Evolutionary conservation across 306 rosid genomes (phyloP).

Genomic region (Rosa chinensis): DNA sequence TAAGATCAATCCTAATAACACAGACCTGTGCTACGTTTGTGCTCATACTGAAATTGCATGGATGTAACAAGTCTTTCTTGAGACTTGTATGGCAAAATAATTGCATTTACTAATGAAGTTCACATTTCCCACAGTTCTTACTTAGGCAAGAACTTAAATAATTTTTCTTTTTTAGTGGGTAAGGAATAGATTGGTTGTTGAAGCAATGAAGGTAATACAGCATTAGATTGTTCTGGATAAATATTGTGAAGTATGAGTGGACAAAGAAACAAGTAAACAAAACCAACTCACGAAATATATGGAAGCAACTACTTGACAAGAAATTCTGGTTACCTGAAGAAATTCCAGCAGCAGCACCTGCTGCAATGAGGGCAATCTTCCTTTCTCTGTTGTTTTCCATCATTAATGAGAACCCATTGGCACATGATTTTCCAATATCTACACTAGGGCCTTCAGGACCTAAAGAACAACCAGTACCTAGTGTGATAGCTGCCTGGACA

Average conservation of each 20-base stretch:
- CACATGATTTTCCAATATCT: slow-evolving; percentile 97
- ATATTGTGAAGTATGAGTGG: not conserved
- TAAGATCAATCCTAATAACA: not conserved
- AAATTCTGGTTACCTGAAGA: slow-evolving; percentile 65
- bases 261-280: slow-evolving; percentile 13
- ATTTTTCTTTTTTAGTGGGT: not conserved
- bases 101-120: not conserved
- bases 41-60: not conserved
- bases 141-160: not conserved
- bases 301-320: slow-evolving; percentile 25
- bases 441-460: slow-evolving; percentile 99
- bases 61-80: not conserved
- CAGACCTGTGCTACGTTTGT: not conserved
- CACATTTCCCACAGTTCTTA: not conserved
- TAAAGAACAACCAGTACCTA: slow-evolving; percentile 97
- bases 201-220: not conserved
- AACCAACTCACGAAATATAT: slow-evolving; percentile 10
- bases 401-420: slow-evolving; percentile 85
- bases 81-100: not conserved
- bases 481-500: slow-evolving; percentile 88
- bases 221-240: not conserved
- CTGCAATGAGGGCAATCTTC: slow-evolving; percentile 93
- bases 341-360: slow-evolving; percentile 97
- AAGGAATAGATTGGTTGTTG: not conserved
- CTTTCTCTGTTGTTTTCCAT: slow-evolving; percentile 95